A percentile compares a stretch with the other conserved stretches of the same genome.
These are phyloP conservation scores for Zasmidium citrigriseum DNA, from an alignment of 2,329 filamentous ascomycete species.

Conservation along the genomic window DNA sequence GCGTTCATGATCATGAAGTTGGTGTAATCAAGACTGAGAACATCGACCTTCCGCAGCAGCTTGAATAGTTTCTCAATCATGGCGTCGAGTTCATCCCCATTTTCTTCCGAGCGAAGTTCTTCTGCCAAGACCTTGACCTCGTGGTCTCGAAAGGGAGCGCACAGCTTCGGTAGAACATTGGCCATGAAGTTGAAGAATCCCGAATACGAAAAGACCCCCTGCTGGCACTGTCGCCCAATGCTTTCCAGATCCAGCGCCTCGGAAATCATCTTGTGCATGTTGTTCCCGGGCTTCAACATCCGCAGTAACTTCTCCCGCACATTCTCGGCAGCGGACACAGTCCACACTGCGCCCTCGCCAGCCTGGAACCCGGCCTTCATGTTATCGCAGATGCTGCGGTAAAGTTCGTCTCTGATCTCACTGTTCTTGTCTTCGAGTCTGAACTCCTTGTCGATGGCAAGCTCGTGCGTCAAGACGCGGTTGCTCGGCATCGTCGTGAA, in stretches of 20 bases:
- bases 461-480: constrained; percentile 73
- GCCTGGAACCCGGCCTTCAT: constrained; percentile 65
- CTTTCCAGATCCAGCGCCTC: constrained; percentile 74
- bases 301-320: constrained; percentile 72
- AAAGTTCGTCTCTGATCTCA: constrained; percentile 58
- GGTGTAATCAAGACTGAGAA: constrained; percentile 77
- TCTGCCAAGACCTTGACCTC: constrained; percentile 70
- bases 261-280: constrained; percentile 72
- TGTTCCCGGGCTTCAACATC: constrained; percentile 68
- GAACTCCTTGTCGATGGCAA: constrained; percentile 78
- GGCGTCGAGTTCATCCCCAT: constrained; percentile 54
- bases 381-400: constrained; percentile 60
- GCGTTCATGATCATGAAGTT: constrained; percentile 76
- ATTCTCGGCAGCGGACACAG: constrained; percentile 69
- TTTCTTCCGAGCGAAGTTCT: constrained; percentile 43
- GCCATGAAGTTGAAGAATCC: constrained; percentile 78
- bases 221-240: constrained; percentile 67
- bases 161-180: constrained; percentile 73
- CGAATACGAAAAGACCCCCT: constrained; percentile 77
- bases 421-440: constrained; percentile 64
- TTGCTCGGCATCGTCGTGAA: constrained; percentile 70
- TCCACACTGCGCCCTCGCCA: constrained; percentile 67
- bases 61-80: constrained; percentile 76
- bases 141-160: constrained; percentile 76
- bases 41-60: constrained; percentile 72